A percentile compares a stretch with the other conserved stretches of the same genome.
These are phyloP conservation scores for Batkoa obscura DNA, from an alignment of 371 early-diverging fungal genomes.

Conservation along the genomic window DNA sequence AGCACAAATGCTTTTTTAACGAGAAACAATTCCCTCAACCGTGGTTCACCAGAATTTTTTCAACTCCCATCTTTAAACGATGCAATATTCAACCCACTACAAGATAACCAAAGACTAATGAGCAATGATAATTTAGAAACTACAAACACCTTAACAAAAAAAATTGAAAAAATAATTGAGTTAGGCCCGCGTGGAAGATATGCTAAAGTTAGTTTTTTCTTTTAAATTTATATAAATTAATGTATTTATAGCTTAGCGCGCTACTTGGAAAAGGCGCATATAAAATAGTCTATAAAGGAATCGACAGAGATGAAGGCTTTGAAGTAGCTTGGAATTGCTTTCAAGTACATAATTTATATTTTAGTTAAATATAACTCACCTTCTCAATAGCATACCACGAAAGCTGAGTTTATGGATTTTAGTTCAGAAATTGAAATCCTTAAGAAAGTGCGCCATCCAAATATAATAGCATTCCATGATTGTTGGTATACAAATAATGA, in stretches of 20 bases:
- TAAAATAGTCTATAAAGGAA: slow-evolving; percentile 81
- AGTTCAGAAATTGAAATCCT: slow-evolving; percentile 64
- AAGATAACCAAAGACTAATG: not conserved
- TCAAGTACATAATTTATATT: slow-evolving; percentile 32
- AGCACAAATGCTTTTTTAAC: too few species aligned
- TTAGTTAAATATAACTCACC: slow-evolving; percentile 26
- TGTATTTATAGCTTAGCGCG: slow-evolving; percentile 19
- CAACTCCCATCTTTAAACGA: not conserved
- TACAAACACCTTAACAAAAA: slow-evolving; percentile 16
- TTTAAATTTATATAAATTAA: not conserved
- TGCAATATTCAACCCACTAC: not conserved
- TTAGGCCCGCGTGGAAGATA: slow-evolving; percentile 46
- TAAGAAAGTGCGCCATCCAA: slow-evolving; percentile 63
- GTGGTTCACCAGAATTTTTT: not conserved
- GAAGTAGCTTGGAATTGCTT: slow-evolving; percentile 87
- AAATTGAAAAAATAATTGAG: slow-evolving; percentile 44
- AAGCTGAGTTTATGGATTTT: slow-evolving; percentile 43
- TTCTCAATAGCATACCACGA: slow-evolving; percentile 22
- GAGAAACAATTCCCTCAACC: too few species aligned
- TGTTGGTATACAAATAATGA: slow-evolving; percentile 55
- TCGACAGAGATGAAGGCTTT: slow-evolving; percentile 78
- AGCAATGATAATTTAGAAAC: not conserved
- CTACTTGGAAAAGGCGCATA: slow-evolving; percentile 56
- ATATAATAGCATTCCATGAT: slow-evolving; percentile 72
- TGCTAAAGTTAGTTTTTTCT: slow-evolving; percentile 25